Percentiles rank a stretch among this genome's conserved stretches.
Evolutionary conservation across 345 rosid genomes (phyloP).

Genomic region (Reutealis trisperma): DNA sequence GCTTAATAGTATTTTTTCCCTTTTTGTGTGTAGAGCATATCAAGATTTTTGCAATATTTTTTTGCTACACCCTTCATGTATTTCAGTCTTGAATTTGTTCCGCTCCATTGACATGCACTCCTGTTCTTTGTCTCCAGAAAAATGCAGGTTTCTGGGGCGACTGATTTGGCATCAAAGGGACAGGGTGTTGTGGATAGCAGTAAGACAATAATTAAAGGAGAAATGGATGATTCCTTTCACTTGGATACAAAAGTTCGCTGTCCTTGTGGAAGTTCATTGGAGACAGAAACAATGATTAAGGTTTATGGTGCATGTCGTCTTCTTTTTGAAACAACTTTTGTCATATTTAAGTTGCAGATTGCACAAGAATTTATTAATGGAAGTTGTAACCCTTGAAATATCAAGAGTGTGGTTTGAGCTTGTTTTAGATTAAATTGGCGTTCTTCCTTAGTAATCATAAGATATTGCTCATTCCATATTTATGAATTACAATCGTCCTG

Average conservation of each 20-base stretch:
- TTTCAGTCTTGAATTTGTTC: constrained; percentile 13
- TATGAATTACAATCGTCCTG: too few relatives aligned
- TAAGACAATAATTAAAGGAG: constrained; percentile 63
- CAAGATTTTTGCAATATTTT: not conserved
- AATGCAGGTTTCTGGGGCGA: constrained; percentile 88
- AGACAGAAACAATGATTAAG: constrained; percentile 75
- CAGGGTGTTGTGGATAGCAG: constrained; percentile 66
- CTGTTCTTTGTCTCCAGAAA: constrained; percentile 51
- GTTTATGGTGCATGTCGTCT: constrained; percentile 29
- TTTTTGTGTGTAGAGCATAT: not conserved
- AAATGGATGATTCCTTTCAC: constrained; percentile 52
- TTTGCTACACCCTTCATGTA: not conserved
- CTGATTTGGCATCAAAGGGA: constrained; percentile 83
- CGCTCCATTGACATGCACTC: constrained; percentile 21
- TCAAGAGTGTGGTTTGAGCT: not conserved
- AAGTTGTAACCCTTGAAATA: not conserved
- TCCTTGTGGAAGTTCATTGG: constrained; percentile 81
- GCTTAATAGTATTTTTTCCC: not conserved
- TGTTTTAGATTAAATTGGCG: not conserved
- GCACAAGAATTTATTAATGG: not conserved
- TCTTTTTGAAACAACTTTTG: not conserved
- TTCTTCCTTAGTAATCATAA: not conserved
- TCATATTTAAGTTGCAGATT: not conserved
- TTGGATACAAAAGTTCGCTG: constrained; percentile 76
- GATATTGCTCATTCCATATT: not conserved